Evolutionary conservation across 768 basidiomycete species (phyloP).

Genomic region (Leccinum subgranulosum): DNA sequence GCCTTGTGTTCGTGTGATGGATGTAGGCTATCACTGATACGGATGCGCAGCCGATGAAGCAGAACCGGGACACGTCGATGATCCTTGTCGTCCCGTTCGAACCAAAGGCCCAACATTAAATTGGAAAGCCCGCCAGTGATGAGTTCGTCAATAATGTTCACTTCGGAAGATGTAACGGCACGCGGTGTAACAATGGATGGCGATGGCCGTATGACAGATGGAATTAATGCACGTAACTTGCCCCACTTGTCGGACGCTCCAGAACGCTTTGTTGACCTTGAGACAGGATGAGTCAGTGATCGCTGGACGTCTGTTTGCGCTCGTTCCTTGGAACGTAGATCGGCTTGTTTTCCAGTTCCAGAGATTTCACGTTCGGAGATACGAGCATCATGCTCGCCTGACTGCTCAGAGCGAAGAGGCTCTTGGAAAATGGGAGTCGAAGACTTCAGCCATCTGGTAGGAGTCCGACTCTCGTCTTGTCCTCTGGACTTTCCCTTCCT

Average conservation of each 20-base stretch:
- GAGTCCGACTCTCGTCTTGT: slow-evolving; percentile 52
- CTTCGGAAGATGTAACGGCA: slow-evolving; percentile 48
- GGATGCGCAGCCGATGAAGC: slow-evolving; percentile 77
- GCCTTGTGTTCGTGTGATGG: slow-evolving; percentile 73
- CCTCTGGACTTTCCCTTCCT: slow-evolving; percentile 51
- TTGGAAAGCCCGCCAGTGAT: slow-evolving; percentile 76
- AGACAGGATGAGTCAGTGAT: slow-evolving; percentile 30
- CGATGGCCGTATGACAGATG: slow-evolving; percentile 45
- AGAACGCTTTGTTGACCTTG: slow-evolving; percentile 17
- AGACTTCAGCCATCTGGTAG: slow-evolving; percentile 53
- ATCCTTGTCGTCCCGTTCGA: slow-evolving; percentile 84
- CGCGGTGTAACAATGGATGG: slow-evolving; percentile 35
- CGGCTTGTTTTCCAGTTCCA: neutral
- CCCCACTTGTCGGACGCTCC: slow-evolving; percentile 50
- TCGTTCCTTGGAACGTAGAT: slow-evolving; percentile 4
- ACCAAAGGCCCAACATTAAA: slow-evolving; percentile 77
- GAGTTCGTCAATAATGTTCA: slow-evolving; percentile 81
- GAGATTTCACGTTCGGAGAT: slow-evolving; percentile 8
- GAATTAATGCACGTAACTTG: slow-evolving; percentile 62
- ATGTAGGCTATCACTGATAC: slow-evolving; percentile 82
- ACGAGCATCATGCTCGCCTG: slow-evolving; percentile 26
- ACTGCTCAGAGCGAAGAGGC: slow-evolving; percentile 15
- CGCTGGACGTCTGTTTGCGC: slow-evolving; percentile 10
- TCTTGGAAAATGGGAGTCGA: slow-evolving; percentile 34
- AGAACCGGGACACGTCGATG: slow-evolving; percentile 76